Evolutionary conservation across 257 asterid species (phyloP).

Genomic region (Rhazya stricta): DNA sequence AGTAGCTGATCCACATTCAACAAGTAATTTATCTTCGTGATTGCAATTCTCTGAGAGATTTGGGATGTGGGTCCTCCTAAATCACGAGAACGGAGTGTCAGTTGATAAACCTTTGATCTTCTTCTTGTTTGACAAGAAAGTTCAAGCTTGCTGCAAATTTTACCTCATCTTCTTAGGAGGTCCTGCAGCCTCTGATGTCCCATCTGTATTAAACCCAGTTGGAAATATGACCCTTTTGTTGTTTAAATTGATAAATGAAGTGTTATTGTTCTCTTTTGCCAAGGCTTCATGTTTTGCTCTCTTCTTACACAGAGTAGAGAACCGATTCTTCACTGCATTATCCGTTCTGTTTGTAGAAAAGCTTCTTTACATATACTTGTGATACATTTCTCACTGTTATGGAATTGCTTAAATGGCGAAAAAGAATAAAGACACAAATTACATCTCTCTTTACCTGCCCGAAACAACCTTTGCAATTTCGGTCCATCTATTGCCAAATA

Average conservation of each 20-base stretch:
- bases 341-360: conserved; percentile 60
- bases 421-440: neutral
- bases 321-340: conserved; percentile 98
- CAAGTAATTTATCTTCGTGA: conserved; percentile 37
- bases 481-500: conserved; percentile 96
- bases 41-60: conserved; percentile 29
- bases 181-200: conserved; percentile 43
- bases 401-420: neutral
- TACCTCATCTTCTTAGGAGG: conserved; percentile 79
- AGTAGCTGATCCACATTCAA: conserved; percentile 38
- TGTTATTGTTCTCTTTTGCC: conserved; percentile 68
- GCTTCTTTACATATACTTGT: neutral
- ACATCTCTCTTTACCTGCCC: conserved; percentile 65
- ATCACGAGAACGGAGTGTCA: conserved; percentile 21
- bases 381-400: neutral
- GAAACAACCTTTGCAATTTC: conserved; percentile 99
- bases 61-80: conserved; percentile 40
- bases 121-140: conserved; percentile 5
- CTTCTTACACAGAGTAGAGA: conserved; percentile 95
- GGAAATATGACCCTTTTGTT: conserved; percentile 80
- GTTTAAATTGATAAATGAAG: conserved; percentile 62
- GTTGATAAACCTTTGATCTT: conserved; percentile 8
- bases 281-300: conserved; percentile 83
- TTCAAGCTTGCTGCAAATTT: conserved; percentile 10
- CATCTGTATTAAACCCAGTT: conserved; percentile 34